These are phyloP conservation scores for Diplodia mutila DNA, from an alignment of 2,329 filamentous ascomycete species.

Conservation along the genomic window DNA sequence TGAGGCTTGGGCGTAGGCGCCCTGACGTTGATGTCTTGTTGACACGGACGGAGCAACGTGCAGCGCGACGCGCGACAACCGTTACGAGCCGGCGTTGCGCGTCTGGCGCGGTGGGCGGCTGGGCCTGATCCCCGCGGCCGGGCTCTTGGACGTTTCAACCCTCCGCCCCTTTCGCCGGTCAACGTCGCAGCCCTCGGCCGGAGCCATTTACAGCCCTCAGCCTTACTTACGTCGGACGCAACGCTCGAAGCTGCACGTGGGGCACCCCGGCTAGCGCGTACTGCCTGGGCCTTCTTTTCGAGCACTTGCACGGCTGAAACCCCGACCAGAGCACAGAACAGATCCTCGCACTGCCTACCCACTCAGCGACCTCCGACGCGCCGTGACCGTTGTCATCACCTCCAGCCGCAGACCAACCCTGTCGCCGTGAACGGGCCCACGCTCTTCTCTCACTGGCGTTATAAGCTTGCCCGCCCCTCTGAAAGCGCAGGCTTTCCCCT, in stretches of 20 bases:
- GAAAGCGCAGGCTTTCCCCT: constrained; percentile 20
- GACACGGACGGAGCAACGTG: not conserved
- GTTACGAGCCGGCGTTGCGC: constrained; percentile 18
- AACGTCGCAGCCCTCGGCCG: constrained; percentile 13
- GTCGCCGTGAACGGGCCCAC: constrained; percentile 16
- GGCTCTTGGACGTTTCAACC: constrained; percentile 15
- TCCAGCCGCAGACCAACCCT: constrained; percentile 15
- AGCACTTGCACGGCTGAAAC: constrained; percentile 21
- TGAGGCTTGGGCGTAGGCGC: constrained; percentile 6
- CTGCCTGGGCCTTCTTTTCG: constrained; percentile 9
- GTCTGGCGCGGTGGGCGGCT: constrained; percentile 15
- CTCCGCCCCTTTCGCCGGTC: constrained; percentile 19
- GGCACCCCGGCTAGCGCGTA: constrained; percentile 20
- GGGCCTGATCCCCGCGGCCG: constrained; percentile 15
- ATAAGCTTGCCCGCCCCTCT: constrained; percentile 24
- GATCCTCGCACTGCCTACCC: constrained; percentile 23
- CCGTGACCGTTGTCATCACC: constrained; percentile 17
- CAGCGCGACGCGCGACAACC: not conserved
- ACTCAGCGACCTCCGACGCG: constrained; percentile 22
- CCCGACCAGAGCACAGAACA: constrained; percentile 21
- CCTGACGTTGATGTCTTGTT: not conserved
- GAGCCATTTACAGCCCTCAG: constrained; percentile 20
- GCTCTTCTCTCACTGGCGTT: constrained; percentile 19
- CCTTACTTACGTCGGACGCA: constrained; percentile 1
- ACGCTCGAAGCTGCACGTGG: constrained; percentile 13